Evolutionary conservation across 371 early-diverging fungal species (phyloP).

Genomic region (Syncephalastrum contaminatum): DNA sequence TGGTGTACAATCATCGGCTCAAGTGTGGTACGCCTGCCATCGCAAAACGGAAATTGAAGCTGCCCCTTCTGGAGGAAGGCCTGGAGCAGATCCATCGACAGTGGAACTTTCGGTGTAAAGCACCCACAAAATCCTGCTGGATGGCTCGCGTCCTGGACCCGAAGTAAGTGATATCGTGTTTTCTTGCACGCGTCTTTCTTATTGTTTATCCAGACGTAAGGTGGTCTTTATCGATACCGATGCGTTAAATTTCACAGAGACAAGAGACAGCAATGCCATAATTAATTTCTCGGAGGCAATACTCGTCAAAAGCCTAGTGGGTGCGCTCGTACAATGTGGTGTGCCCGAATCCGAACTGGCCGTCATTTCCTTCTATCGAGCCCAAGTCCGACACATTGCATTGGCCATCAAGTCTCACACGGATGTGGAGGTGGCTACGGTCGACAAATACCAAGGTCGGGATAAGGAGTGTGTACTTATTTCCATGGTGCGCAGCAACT

Average conservation of each 20-base stretch:
- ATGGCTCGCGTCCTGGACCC: slow-evolving; percentile 63
- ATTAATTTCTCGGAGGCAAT: slow-evolving; percentile 73
- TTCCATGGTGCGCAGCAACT: slow-evolving; percentile 88
- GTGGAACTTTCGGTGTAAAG: slow-evolving; percentile 3
- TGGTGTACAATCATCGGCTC: slow-evolving; percentile 83
- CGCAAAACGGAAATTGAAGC: slow-evolving; percentile 49
- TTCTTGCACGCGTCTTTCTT: background rate
- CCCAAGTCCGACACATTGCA: slow-evolving; percentile 74
- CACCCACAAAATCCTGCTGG: slow-evolving; percentile 55
- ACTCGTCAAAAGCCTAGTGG: slow-evolving; percentile 57
- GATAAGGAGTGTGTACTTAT: slow-evolving; percentile 88
- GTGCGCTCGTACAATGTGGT: slow-evolving; percentile 64
- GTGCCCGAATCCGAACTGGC: slow-evolving; percentile 68
- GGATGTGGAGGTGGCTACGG: slow-evolving; percentile 73
- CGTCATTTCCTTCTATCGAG: slow-evolving; percentile 83
- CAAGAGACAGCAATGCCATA: slow-evolving; percentile 43
- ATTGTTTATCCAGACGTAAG: slow-evolving; percentile 31
- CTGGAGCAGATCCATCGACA: slow-evolving; percentile 22
- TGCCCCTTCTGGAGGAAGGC: slow-evolving; percentile 43
- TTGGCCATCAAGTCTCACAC: slow-evolving; percentile 29
- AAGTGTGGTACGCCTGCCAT: slow-evolving; percentile 74
- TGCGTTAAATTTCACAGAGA: slow-evolving; percentile 59
- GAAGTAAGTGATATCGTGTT: slow-evolving; percentile 23
- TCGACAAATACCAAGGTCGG: slow-evolving; percentile 94
- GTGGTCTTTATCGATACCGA: slow-evolving; percentile 90